Evolutionary conservation across 371 early-diverging fungal genomes (phyloP), one percentile per base, ranked within the genome.

Genomic region (Rhizomucor miehei): DNA sequence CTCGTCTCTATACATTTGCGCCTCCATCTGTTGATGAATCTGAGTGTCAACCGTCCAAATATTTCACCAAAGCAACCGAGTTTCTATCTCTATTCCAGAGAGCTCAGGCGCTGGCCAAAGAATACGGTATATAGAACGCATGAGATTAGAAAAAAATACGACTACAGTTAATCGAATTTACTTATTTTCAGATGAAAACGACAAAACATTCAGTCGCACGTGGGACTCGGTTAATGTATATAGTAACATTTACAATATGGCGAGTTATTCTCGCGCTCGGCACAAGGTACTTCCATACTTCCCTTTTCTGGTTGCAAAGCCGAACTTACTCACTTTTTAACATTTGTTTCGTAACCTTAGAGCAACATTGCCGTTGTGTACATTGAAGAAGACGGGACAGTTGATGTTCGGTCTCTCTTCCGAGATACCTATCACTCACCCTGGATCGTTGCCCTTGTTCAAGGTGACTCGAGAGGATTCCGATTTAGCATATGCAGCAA

Each of bases 351-450:
- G 43, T 34, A 17, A 25, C 6, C 24, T 10, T 59, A 75, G 73
- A 74, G 69, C 36, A 66, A 78, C 54, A 73, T 78, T 35, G 62
- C 71, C n/a, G 57, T 73, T 3, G 67, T 74, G 16, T 78, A 73
- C 52, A 46, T 75, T 14, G 75, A 77, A 52, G 67, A 75, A n/a
- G 67, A 58, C n/a, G 48, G 38, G 0, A 45, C 53, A 0, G 24
- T 60, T n/a, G 44, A 63, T 20, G 36, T 51, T 0, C 47, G 62
- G 9, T 48, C 51, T 46, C 24, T 44, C 37, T 23, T 57, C 46
- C n/a, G n/a, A 25, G 49, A 37, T 19, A 17, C 24, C 20, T 16
- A 37, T 19, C 39, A 39, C 13, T 45, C 56, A 35, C 78, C 78
- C 24, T 78, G 78, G 78, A 52, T 73, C 3, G 56, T 75, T 8